Conservation (phyloP, 345 rosid species). For the Cochlearia excelsa region DNA sequence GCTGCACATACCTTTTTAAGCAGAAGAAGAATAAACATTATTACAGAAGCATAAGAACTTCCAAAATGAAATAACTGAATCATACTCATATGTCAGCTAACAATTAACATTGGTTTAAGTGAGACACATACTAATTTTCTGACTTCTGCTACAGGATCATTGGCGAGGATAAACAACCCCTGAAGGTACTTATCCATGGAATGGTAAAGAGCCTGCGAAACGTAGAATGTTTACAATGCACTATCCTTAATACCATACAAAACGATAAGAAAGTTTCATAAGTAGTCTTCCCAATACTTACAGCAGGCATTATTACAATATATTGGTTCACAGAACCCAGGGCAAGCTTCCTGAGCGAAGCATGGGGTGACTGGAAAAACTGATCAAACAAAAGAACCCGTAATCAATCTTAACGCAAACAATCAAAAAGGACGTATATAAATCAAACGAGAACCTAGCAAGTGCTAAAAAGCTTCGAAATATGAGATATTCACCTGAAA, state of each 20-base stretch:
- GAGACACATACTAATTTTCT: conserved; percentile 56
- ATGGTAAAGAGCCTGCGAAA: conserved; percentile 63
- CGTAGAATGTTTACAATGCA: conserved; percentile 10
- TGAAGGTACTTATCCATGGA: conserved; percentile 78
- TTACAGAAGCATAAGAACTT: conserved; percentile 3
- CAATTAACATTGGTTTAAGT: not conserved
- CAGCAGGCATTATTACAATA: conserved; percentile 92
- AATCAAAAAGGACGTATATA: conserved; percentile 8
- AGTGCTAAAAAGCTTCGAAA: not conserved
- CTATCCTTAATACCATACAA: conserved; percentile 1
- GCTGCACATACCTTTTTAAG: conserved; percentile 83
- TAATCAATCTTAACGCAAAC: conserved; percentile 9
- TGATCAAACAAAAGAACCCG: conserved; percentile 40
- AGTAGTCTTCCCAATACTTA: conserved; percentile 42
- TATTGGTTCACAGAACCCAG: conserved; percentile 83
- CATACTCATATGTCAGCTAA: conserved; percentile 13
- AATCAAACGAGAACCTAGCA: conserved; percentile 22
- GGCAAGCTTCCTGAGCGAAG: conserved; percentile 82
- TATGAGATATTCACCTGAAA: conserved; percentile 54
- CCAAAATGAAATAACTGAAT: not conserved
- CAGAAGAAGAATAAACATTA: conserved; percentile 11
- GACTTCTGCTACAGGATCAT: conserved; percentile 79
- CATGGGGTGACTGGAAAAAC: conserved; percentile 89
- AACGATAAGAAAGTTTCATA: conserved; percentile 2
- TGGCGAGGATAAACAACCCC: conserved; percentile 81